Evolutionary conservation across 441 rosid genomes (phyloP), one percentile per base, ranked within the genome.

Genomic region (Croton laevigatus): DNA sequence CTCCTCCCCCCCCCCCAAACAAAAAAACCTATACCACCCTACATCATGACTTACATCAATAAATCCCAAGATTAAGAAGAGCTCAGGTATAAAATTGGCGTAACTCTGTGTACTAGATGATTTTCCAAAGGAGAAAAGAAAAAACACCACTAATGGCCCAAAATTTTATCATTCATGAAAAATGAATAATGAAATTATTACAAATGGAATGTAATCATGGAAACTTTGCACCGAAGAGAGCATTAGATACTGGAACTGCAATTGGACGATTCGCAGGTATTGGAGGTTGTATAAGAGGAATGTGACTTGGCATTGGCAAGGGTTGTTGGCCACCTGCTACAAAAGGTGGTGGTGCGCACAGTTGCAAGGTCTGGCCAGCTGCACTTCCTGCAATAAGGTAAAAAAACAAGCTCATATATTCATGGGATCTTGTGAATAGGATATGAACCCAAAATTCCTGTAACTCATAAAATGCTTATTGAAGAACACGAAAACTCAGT

Each of bases 281-380:
- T 23, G 89, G 84, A 17, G 90, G 80, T 40, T 90, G 97, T 78
- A 86, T 53, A 48, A 79, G 77, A 16, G 88, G 84, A 68, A 84
- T 71, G 65, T 87, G 88, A 71, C 70, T 68, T 34, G 90, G 83
- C 72, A 83, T 69, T 5, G 81, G 63, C 55, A 77, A 83, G 37
- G 83, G 82, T 72, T 85, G 90, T 78, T 81, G 87, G 63, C 86
- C 91, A 60, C 69, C 74, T 40, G 79, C 74, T 11, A 79, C 62
- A 66, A 80, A 74, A 53, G 94, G 87, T 19, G 85, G 87, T 27
- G 91, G 81, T 52, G 81, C 51, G 27, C 83, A 83, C 0, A 78
- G 65, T 70, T 81, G 91, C 80, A 84, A 49, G 1, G 85, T 72
- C 75, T 88, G 94, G 44, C 85, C 90, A 3, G 83, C 73, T 64